Conservation (phyloP, 2,329 filamentous ascomycete genomes). For the Ambrosiella beaveri region DNA sequence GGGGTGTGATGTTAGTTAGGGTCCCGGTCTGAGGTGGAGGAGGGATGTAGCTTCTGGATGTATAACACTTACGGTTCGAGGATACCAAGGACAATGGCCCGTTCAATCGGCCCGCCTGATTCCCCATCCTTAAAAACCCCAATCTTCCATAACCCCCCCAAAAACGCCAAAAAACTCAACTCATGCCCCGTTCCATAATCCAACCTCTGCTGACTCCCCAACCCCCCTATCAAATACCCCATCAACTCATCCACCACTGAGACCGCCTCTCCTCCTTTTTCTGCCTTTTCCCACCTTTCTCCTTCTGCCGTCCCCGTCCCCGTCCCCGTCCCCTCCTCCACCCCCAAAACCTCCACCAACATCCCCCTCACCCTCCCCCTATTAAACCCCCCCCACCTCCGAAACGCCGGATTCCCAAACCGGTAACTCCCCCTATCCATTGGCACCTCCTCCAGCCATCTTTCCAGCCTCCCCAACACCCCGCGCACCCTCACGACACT, state of each 20-base stretch:
- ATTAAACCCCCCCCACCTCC: conserved; percentile 61
- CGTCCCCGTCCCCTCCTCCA: neutral
- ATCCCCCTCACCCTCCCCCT: conserved; percentile 41
- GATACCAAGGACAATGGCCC: conserved; percentile 63
- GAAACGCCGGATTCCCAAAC: conserved; percentile 85
- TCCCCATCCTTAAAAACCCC: conserved; percentile 50
- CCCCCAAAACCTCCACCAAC: conserved; percentile 22
- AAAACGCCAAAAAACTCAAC: conserved; percentile 80
- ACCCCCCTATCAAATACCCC: conserved; percentile 62
- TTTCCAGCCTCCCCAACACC: conserved; percentile 47
- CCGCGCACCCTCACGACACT: conserved; percentile 47
- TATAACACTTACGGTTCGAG: conserved; percentile 54
- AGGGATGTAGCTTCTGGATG: neutral
- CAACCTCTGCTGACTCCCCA: conserved; percentile 73
- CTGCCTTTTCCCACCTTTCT: neutral
- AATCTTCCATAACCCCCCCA: conserved; percentile 82
- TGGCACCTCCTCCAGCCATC: conserved; percentile 59
- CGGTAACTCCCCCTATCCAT: conserved; percentile 61
- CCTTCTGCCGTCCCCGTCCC: neutral
- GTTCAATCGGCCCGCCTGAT: conserved; percentile 42
- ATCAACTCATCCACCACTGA: conserved; percentile 17
- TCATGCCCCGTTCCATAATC: conserved; percentile 97
- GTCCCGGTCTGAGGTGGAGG: conserved; percentile 1
- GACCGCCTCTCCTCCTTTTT: conserved; percentile 7
- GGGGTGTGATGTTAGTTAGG: conserved; percentile 10